A percentile compares a stretch with the other conserved stretches of the same genome.
Evolutionary conservation across 108 stramenopile genomes (phyloP).

Genomic region (Cylindrotheca fusiformis): DNA sequence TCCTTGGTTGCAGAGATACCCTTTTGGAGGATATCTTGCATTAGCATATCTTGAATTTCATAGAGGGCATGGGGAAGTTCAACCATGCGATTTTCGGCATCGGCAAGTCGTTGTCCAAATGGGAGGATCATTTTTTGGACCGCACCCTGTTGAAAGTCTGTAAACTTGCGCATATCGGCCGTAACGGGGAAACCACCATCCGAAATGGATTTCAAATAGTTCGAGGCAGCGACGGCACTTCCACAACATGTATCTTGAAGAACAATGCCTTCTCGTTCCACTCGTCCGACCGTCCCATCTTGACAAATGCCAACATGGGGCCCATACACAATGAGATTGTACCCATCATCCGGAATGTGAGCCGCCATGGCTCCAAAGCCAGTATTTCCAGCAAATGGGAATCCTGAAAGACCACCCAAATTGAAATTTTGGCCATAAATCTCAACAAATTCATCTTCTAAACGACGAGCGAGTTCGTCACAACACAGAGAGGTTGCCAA

Average conservation of each 20-base stretch:
- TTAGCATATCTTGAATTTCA: constrained; percentile 40
- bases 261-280: constrained; percentile 45
- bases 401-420: constrained; percentile 49
- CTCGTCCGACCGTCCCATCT: constrained; percentile 48
- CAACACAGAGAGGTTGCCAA: constrained; percentile 43
- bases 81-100: constrained; percentile 36
- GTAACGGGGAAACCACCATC: constrained; percentile 5
- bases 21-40: constrained; percentile 38
- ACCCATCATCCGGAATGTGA: constrained; percentile 63
- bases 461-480: constrained; percentile 41
- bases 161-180: constrained; percentile 4
- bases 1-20: constrained; percentile 10
- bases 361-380: constrained; percentile 54
- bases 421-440: constrained; percentile 47
- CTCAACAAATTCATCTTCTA: constrained; percentile 41
- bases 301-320: constrained; percentile 61
- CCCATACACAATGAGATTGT: constrained; percentile 48
- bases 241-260: constrained; percentile 53
- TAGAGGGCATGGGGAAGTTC: constrained; percentile 54
- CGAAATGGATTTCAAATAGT: constrained; percentile 11
- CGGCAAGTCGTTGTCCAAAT: constrained; percentile 31
- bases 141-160: constrained; percentile 45
- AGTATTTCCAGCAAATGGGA: constrained; percentile 50
- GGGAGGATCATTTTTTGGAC: constrained; percentile 47
- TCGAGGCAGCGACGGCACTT: constrained; percentile 45